These are phyloP conservation scores for Pichia sp. DNA, from an alignment of 1,139 yeast species.

Conservation along the genomic window DNA sequence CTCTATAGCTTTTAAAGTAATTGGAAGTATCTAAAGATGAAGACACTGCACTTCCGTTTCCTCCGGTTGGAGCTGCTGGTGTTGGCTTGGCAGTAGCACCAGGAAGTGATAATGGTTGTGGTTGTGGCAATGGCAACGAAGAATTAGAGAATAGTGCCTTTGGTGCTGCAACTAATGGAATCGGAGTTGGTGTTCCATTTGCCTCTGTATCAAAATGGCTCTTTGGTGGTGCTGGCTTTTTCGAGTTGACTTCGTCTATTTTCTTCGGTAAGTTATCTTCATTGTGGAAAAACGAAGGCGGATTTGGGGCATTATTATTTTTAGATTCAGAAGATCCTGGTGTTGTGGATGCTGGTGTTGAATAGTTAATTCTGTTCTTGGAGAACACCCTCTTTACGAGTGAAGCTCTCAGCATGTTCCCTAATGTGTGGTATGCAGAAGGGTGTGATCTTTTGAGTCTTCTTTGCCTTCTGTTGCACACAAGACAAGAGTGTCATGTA, in stretches of 20 bases:
- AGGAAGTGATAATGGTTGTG: neutral
- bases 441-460: too few relatives aligned
- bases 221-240: neutral
- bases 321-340: neutral
- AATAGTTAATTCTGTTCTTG: neutral
- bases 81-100: too few relatives aligned
- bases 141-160: neutral
- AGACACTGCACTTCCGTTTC: neutral
- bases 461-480: too few relatives aligned
- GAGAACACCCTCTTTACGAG: too few relatives aligned
- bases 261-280: constrained; percentile 9
- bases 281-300: constrained; percentile 16
- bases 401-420: too few relatives aligned
- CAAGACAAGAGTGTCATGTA: too few relatives aligned
- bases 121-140: neutral
- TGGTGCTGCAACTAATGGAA: constrained; percentile 1
- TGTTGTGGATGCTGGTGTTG: neutral
- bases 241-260: neutral
- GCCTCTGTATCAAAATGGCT: neutral
- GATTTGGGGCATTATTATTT: neutral
- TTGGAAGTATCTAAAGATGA: constrained; percentile 3
- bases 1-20: constrained; percentile 12
- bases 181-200: neutral
- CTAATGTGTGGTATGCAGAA: too few relatives aligned
- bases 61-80: neutral